Evolutionary conservation across 441 rosid genomes (phyloP).

Genomic region (Flueggea neowawraea): DNA sequence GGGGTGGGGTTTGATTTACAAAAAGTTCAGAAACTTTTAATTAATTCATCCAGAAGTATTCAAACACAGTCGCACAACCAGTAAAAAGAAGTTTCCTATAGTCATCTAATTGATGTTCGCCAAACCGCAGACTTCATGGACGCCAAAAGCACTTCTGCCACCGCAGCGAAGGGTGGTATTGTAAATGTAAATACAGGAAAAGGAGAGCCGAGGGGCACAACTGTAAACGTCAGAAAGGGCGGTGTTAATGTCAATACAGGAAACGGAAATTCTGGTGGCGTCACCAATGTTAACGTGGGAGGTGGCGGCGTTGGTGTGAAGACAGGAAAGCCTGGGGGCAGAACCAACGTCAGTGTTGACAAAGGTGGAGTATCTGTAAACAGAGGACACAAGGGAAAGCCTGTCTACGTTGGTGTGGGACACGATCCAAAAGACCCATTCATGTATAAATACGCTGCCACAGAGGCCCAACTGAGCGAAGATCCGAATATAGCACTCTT

Average conservation of each 20-base stretch:
- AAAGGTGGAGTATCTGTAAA: constrained; percentile 62
- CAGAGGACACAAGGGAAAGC: constrained; percentile 58
- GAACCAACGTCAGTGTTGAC: constrained; percentile 57
- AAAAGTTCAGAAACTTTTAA: too few species aligned
- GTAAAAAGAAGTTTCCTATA: too few species aligned
- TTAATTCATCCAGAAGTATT: too few species aligned
- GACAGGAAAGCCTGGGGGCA: constrained; percentile 29
- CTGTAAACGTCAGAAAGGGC: too few species aligned
- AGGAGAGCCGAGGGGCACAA: too few species aligned
- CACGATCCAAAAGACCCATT: constrained; percentile 40
- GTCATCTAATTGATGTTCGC: too few species aligned
- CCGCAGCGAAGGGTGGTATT: constrained; percentile 39
- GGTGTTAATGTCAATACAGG: too few species aligned
- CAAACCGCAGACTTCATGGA: neutral
- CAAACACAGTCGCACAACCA: too few species aligned
- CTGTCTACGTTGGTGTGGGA: constrained; percentile 45
- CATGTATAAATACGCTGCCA: constrained; percentile 38
- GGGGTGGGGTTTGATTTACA: too few species aligned
- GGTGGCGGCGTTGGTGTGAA: too few species aligned
- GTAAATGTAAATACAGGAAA: constrained; percentile 36
- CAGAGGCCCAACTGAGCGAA: constrained; percentile 52
- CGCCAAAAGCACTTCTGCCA: constrained; percentile 23
- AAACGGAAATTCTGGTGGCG: too few species aligned
- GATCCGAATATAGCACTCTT: constrained; percentile 51
- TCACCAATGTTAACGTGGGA: too few species aligned